Conservation (phyloP, 2,329 filamentous ascomycete genomes). For the Colletotrichum spaethianum region DNA sequence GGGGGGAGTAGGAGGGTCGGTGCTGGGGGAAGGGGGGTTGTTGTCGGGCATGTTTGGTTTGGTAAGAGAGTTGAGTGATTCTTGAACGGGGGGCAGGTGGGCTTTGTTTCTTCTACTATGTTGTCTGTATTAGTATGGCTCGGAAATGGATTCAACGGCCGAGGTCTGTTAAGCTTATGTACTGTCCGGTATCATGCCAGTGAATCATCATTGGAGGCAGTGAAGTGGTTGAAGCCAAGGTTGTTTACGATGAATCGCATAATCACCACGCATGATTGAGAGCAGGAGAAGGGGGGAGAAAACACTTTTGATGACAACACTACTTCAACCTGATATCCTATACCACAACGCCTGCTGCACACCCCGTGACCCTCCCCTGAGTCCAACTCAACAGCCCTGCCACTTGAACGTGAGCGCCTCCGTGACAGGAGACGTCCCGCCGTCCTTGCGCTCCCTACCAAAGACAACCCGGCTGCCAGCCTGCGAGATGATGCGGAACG, state of each 20-base stretch:
- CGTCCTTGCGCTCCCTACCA: slow-evolving; percentile 27
- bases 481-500: slow-evolving; percentile 40
- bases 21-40: slow-evolving; percentile 18
- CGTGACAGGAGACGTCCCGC: slow-evolving; percentile 26
- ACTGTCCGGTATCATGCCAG: neutral
- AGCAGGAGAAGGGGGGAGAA: no score
- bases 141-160: neutral
- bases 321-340: neutral
- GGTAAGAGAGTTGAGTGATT: no score
- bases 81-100: neutral
- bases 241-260: neutral
- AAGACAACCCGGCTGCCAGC: slow-evolving; percentile 28
- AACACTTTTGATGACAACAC: neutral
- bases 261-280: neutral
- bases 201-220: neutral
- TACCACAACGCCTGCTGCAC: neutral
- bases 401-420: slow-evolving; percentile 34
- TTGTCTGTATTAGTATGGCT: neutral
- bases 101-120: neutral
- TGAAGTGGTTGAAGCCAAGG: no score
- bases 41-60: slow-evolving; percentile 1
- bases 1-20: slow-evolving; percentile 15
- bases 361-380: no score
- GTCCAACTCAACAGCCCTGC: slow-evolving; percentile 29
- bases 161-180: neutral